Base-by-base conservation (phyloP, 2,329 filamentous ascomycete species). In the Sarocladium strictum region DNA sequence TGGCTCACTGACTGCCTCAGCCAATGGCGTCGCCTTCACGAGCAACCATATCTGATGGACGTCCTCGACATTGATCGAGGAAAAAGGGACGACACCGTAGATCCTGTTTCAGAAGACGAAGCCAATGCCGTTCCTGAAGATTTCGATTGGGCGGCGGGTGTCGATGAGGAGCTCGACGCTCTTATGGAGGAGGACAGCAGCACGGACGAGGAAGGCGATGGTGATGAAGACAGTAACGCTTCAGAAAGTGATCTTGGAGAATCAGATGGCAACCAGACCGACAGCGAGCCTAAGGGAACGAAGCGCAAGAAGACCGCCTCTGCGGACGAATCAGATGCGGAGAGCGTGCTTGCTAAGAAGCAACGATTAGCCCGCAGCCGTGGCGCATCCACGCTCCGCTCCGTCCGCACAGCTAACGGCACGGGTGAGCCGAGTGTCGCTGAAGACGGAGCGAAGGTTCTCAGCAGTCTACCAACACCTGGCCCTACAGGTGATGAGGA, bases 1-100 rank as follows among this genome's bases (percentile, higher is more conserved):
- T 99, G 94, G 94, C 83, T 99, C 27, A 79, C 86, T 29, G 87
- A 92, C 61, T 95, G 86, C 54, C 83, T 97, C 59, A 87, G 84
- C 24, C 86, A 87, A 67, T 99, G 94, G 94, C 77, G 81, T 58
- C 85, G 82, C 55, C 75, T 95, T 11, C 85, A 94, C 55, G 92
- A 97, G 67, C 77, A 77, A 2, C 85, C 87, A 0, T 96, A 93
- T 64, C 74, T 88, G n/a, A 69, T 96, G 47, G 78, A 86, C n/a
- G 78, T 91, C 2, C 85, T 90, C 53, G 83, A 87, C 0, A 81
- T 85, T 17, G 87, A 90, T 61, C 76, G 81, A 14, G 69, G 66
- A 4, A 21, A 17, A 59, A 64, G 56, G 37, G 66, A 64, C 4
- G 69, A 69, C 45, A 62, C 62, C 3, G 63, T 63, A 1, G 69